phyloP scores from a whole-genome alignment of 2,329 filamentous ascomycete species.

The Colletotrichum shisoi region DNA sequence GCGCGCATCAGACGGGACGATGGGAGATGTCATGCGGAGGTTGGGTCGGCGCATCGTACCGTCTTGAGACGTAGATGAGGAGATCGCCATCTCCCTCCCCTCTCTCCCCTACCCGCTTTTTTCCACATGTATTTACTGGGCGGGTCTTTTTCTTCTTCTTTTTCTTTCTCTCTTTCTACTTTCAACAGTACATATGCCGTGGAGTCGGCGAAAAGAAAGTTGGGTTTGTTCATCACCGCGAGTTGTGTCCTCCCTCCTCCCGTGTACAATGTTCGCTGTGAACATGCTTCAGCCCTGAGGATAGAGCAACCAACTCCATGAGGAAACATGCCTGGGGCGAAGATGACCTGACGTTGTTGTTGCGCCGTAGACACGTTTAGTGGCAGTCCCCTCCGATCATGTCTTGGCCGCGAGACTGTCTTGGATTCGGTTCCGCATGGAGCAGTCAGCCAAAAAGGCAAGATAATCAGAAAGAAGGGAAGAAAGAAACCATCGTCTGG shows the following conservation, averaged over 20 bases:
- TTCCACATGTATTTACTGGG: slow-evolving; percentile 15
- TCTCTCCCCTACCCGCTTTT: not conserved
- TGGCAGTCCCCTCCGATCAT: not conserved
- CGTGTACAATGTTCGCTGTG: too few relatives aligned
- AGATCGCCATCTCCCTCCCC: not conserved
- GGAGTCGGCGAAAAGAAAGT: not conserved
- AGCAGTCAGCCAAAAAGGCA: not conserved
- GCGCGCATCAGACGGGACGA: slow-evolving; percentile 4
- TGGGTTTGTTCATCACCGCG: too few relatives aligned
- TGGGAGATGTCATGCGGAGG: slow-evolving; percentile 1
- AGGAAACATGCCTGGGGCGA: not conserved
- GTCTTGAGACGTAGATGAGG: not conserved
- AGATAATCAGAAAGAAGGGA: not conserved
- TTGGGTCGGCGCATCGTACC: not conserved
- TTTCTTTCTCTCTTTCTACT: not conserved
- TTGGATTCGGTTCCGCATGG: not conserved
- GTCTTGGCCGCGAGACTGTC: too few relatives aligned
- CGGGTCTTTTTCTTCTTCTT: not conserved
- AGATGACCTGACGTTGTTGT: not conserved
- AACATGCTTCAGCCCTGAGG: too few relatives aligned
- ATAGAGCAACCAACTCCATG: too few relatives aligned
- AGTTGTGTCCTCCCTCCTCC: too few relatives aligned
- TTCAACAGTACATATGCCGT: not conserved
- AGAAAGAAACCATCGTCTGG: too few relatives aligned
- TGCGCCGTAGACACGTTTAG: not conserved